Percentiles rank a stretch among this genome's conserved stretches.
These are phyloP conservation scores for Crithidia mellificae DNA, from an alignment of 208 protist genomes.

Conservation along the genomic window DNA sequence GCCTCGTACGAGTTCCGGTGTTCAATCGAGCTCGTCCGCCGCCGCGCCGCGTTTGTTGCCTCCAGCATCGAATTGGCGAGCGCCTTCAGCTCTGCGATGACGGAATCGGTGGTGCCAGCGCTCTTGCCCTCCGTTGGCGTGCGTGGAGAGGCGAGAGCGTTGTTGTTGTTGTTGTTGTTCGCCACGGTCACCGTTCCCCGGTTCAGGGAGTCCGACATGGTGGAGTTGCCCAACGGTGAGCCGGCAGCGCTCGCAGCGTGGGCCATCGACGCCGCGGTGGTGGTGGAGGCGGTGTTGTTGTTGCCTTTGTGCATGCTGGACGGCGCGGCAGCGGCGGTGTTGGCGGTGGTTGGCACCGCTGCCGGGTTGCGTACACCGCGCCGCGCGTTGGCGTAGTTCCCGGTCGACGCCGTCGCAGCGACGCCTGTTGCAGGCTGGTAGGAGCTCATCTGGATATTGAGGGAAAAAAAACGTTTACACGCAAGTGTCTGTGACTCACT, in stretches of 20 bases:
- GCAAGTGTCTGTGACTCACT: no score
- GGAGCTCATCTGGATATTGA: conserved; percentile 21
- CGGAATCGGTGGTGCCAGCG: conserved; percentile 52
- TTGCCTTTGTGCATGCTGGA: conserved; percentile 1
- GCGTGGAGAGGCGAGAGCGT: not conserved
- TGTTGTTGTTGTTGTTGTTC: not conserved
- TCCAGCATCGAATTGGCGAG: conserved; percentile 88
- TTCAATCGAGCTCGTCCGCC: conserved; percentile 49
- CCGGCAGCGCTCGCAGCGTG: not conserved
- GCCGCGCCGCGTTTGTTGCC: conserved; percentile 68
- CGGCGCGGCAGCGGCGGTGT: no score
- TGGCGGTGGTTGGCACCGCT: no score
- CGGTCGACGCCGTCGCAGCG: conserved; percentile 4
- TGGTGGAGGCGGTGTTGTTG: not conserved
- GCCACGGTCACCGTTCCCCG: not conserved
- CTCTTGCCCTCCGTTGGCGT: not conserved
- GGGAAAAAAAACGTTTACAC: no score
- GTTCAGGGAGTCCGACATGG: conserved; percentile 4
- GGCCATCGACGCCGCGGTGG: not conserved
- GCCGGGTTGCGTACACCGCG: conserved; percentile 9
- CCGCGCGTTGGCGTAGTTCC: conserved; percentile 15
- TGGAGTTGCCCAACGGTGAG: not conserved
- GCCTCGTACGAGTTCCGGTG: conserved; percentile 67
- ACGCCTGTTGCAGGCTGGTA: conserved; percentile 8
- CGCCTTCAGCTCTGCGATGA: conserved; percentile 84